Percentiles rank a stretch among this genome's conserved stretches.
Evolutionary conservation across 2,329 filamentous ascomycete species (phyloP).

Genomic region (Botrytis medusae): DNA sequence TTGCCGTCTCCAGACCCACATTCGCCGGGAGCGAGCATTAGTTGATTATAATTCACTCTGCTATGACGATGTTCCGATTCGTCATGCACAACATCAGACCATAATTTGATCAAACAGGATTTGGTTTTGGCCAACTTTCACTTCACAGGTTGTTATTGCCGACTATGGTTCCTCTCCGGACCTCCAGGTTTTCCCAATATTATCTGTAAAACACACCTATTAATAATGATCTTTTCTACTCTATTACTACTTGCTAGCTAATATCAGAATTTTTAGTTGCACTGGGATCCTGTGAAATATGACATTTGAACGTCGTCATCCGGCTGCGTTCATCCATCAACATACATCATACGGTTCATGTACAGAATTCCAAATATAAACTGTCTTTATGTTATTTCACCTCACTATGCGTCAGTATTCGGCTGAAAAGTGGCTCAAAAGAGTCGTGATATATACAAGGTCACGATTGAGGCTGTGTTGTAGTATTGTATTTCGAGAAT

Average conservation of each 20-base stretch:
- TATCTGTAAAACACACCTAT: background rate
- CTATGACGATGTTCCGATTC: background rate
- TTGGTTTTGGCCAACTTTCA: background rate
- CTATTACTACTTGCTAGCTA: background rate
- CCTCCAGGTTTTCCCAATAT: background rate
- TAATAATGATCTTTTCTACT: background rate
- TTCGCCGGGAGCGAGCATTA: background rate
- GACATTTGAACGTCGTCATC: background rate
- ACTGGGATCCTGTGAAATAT: background rate
- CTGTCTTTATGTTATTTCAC: background rate
- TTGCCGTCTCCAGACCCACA: slow-evolving; percentile 7
- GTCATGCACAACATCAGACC: slow-evolving; percentile 4
- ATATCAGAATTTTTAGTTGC: background rate
- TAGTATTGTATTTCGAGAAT: slow-evolving; percentile 12
- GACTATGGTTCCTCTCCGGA: background rate
- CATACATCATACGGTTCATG: background rate
- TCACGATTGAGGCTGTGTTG: slow-evolving; percentile 20
- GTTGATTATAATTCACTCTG: slow-evolving; percentile 1
- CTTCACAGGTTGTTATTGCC: background rate
- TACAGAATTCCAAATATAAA: slow-evolving; percentile 8
- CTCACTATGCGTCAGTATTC: background rate
- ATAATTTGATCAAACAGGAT: background rate
- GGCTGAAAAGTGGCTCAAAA: slow-evolving; percentile 14
- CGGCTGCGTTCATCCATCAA: background rate
- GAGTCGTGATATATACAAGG: slow-evolving; percentile 4